Percentiles rank a stretch among this genome's conserved stretches.
phyloP scores from a whole-genome alignment of 1,284 basidiomycete species.

The Pholiota adiposa region DNA sequence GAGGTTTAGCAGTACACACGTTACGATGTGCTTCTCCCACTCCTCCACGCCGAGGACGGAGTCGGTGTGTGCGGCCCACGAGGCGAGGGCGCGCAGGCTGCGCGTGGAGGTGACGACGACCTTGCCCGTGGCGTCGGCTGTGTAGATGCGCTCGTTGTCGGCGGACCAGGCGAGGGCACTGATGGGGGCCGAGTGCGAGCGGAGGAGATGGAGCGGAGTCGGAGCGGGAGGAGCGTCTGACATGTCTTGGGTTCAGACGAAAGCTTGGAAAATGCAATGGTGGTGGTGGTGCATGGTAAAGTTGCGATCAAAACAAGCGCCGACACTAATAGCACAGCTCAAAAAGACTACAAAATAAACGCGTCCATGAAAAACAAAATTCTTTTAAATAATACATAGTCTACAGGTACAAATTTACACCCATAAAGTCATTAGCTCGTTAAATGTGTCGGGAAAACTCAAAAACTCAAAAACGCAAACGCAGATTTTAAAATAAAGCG shows the following conservation, averaged over 20 bases:
- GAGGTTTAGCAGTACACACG: slow-evolving; percentile 47
- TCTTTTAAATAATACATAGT: slow-evolving; percentile 1
- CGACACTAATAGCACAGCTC: slow-evolving; percentile 6
- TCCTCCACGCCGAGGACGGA: slow-evolving; percentile 80
- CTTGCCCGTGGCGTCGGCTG: slow-evolving; percentile 77
- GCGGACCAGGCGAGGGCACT: slow-evolving; percentile 60
- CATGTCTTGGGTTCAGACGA: neutral
- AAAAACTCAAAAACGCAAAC: neutral
- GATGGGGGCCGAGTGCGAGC: slow-evolving; percentile 68
- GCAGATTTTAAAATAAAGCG: neutral
- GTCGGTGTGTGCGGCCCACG: slow-evolving; percentile 82
- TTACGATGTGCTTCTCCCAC: slow-evolving; percentile 67
- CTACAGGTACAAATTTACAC: neutral
- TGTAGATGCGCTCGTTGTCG: slow-evolving; percentile 79
- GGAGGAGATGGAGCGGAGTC: slow-evolving; percentile 75
- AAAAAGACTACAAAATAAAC: no score
- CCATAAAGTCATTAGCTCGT: neutral
- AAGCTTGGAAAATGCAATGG: neutral
- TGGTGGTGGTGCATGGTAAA: neutral
- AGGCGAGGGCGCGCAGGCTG: slow-evolving; percentile 68
- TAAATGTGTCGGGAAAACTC: neutral
- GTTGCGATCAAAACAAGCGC: neutral
- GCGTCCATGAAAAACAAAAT: neutral
- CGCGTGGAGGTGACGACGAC: slow-evolving; percentile 76
- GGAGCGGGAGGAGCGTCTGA: slow-evolving; percentile 38